These are phyloP conservation scores for Neolentinus lepideus DNA, from an alignment of 1,284 basidiomycete species.

Conservation along the genomic window DNA sequence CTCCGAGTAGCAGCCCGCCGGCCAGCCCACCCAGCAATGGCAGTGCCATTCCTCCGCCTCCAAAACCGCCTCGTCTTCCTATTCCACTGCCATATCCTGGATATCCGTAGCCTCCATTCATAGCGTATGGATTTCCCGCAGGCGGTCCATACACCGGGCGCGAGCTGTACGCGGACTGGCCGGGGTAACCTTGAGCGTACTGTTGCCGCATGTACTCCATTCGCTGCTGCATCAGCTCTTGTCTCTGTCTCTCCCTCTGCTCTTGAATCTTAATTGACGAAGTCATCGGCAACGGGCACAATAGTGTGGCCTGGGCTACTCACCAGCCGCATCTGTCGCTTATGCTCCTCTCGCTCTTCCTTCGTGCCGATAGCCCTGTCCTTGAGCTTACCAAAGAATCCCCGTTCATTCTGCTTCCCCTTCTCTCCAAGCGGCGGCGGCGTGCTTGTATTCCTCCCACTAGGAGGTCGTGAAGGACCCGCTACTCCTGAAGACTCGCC, in stretches of 20 bases:
- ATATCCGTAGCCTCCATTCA: conserved; percentile 14
- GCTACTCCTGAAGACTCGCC: neutral
- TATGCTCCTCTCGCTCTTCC: conserved; percentile 51
- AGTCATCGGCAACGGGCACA: conserved; percentile 3
- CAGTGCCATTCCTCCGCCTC: conserved; percentile 34
- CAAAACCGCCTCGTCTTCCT: conserved; percentile 16
- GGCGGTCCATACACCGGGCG: neutral
- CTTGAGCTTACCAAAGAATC: conserved; percentile 53
- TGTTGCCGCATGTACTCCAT: conserved; percentile 17
- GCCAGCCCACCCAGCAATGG: conserved; percentile 53
- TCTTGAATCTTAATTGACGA: conserved; percentile 12
- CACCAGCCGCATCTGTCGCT: conserved; percentile 27
- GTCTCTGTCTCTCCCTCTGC: conserved; percentile 21
- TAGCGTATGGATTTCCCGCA: conserved; percentile 12
- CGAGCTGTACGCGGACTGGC: neutral
- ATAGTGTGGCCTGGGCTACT: conserved; percentile 9
- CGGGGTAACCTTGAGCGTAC: conserved; percentile 9
- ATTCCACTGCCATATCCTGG: conserved; percentile 15
- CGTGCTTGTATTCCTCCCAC: neutral
- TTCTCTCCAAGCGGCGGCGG: neutral
- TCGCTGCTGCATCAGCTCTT: conserved; percentile 12
- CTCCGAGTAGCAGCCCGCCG: conserved; percentile 52
- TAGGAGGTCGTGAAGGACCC: neutral
- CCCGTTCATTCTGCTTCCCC: conserved; percentile 22
- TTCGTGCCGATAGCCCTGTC: conserved; percentile 57